These are phyloP conservation scores for Boehmeria nivea DNA, from an alignment of 306 rosid species.

Conservation along the genomic window DNA sequence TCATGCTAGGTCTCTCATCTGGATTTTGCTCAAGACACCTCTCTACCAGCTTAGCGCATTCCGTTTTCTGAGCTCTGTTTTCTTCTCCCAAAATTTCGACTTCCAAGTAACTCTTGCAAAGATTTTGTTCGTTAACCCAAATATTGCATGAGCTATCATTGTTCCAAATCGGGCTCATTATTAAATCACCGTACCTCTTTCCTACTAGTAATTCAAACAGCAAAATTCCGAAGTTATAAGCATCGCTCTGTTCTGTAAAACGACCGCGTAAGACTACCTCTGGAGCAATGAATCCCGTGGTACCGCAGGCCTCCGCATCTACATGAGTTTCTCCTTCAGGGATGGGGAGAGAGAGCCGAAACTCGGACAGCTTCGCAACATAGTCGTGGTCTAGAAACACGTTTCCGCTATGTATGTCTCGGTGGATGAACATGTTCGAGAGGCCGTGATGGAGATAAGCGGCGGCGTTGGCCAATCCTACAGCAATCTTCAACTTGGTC, in stretches of 20 bases:
- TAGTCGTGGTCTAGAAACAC: slow-evolving; percentile 10
- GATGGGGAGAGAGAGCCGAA: slow-evolving; percentile 4
- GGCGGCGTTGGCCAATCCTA: slow-evolving; percentile 1
- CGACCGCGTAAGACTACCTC: background rate
- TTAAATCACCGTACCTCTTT: background rate
- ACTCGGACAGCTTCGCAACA: background rate
- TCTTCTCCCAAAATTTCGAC: too few relatives aligned
- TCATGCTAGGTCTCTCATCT: too few relatives aligned
- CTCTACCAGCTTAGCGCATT: too few relatives aligned
- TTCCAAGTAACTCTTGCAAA: too few relatives aligned
- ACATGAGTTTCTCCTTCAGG: slow-evolving; percentile 12
- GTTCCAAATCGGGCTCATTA: too few relatives aligned
- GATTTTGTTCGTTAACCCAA: too few relatives aligned
- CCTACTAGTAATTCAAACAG: background rate
- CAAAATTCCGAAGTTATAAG: slow-evolving; percentile 9
- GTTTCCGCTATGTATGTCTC: background rate
- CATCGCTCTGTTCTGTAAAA: slow-evolving; percentile 6
- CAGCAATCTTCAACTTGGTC: slow-evolving; percentile 7
- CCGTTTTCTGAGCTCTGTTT: too few relatives aligned
- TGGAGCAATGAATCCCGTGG: background rate
- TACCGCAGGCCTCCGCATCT: background rate
- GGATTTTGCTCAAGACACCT: too few relatives aligned
- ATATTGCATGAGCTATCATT: too few relatives aligned
- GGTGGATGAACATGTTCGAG: slow-evolving; percentile 8
- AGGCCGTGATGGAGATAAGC: slow-evolving; percentile 20